Evolutionary conservation across 768 basidiomycete species (phyloP), one percentile per base, ranked within the genome.

Genomic region (Serendipita sp.): DNA sequence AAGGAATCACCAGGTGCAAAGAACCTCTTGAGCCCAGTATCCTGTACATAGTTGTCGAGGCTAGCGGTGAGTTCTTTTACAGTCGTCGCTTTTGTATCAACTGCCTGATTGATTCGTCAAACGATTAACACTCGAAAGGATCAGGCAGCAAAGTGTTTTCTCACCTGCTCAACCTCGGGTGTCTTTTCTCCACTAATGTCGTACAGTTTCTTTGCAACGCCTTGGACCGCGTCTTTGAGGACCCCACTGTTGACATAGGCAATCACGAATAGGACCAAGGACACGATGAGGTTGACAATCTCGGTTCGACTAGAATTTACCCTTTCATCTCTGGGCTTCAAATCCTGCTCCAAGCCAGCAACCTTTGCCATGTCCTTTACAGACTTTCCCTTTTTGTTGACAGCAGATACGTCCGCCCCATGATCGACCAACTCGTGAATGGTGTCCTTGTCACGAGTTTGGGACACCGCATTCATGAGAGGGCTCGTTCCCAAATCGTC

Each of bases 271-370:
- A 69, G 33, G 60, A 70, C 66, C 33, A 66, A 31, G 31, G 67
- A 64, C n/a, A 67, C 66, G 15, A 66, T 70, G 44, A 65, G 55
- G 55, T 74, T 73, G 40, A 73, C 64, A 40, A 65, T 29, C 36
- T 68, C 44, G 48, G 23, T 23, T 23, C 68, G 65, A 11, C 66
- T 36, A 4, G 5, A 44, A 13, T 63, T 27, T 8, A 23, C 34
- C 37, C 50, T 62, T 44, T 53, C 64, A 44, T 29, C 65, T 58
- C 10, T 50, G 34, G 67, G 58, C 58, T 31, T 60, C 33, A 37
- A 43, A 13, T 66, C 58, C 52, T 44, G 65, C 44, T 40, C 63
- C 58, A 44, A 23, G 16, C 46, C 33, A 3, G 45, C 58, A 27
- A 62, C 67, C 55, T 66, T 63, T 1, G 68, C 69, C 11, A 71